Base-by-base conservation (phyloP, 768 basidiomycete species). In the Mycena chlorophos region DNA sequence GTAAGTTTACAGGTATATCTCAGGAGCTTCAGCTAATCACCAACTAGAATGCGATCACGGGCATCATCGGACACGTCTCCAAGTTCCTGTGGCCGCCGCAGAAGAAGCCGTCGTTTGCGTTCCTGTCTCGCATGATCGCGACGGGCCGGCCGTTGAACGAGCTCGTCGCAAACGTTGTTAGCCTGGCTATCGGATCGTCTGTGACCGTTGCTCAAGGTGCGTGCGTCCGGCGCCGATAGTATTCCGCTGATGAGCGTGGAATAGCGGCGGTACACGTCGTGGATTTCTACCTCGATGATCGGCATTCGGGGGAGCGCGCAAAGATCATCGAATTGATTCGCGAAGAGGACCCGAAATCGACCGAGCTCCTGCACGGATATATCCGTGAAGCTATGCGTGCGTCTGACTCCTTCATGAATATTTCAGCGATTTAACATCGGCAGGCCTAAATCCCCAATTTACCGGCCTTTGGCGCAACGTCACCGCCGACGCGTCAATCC, bases 261-360 rank as follows among this genome's bases (percentile, higher is more conserved):
- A 1, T 43, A 75, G 77, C 75, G 6, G 73, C 73, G n/a, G 72
- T 76, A 5, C 71, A 80, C 38, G 73, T 83, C 19, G 65, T 85
- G 43, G 76, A 83, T 58, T 82, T 83, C 68, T 84, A 81, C 65
- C 65, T 85, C 23, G 75, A 76, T 34, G 76, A 76, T 38, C 65
- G 63, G 23, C 72, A 70, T 12, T 69, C 68, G 10, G 65, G 65
- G 45, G 78, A 82, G 56, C 66, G 71, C 12, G 69, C 64, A 0
- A 71, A 75, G 19, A 75, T 82, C 27, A 38, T 74, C 23, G 57
- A 68, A 42, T 68, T 81, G 0, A 66, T 71, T 4, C 60, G 69
- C 26, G 64, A 65, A 30, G 66, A 65, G 5, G 74, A 75, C 55
- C 45, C 61, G 3, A 57, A 68, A 27, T 73, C 73, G 49, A 64